A percentile compares a stretch with the other conserved stretches of the same genome.
phyloP scores from a whole-genome alignment of 768 basidiomycete genomes.

The Boletus subparvulus region DNA sequence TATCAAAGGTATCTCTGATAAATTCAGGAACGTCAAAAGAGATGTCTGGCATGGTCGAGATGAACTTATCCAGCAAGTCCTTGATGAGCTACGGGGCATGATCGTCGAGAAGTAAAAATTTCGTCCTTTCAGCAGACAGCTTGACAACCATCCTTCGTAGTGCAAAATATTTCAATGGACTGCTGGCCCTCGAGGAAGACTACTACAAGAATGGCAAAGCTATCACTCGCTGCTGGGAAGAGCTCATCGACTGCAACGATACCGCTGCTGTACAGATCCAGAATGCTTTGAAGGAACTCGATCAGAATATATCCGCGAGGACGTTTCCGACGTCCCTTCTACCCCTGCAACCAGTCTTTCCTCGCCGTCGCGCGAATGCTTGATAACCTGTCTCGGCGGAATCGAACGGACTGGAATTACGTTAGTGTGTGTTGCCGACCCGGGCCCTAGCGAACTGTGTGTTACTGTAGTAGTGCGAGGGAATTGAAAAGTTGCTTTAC shows the following conservation, averaged over 20 bases:
- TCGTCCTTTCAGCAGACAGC: neutral
- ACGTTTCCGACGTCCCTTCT: slow-evolving; percentile 50
- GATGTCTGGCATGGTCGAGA: slow-evolving; percentile 45
- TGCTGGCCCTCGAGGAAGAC: slow-evolving; percentile 56
- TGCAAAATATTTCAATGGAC: slow-evolving; percentile 47
- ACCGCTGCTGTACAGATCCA: slow-evolving; percentile 37
- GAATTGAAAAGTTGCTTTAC: neutral
- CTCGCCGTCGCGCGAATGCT: slow-evolving; percentile 3
- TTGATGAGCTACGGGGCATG: slow-evolving; percentile 46
- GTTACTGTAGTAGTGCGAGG: neutral
- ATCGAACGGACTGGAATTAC: neutral
- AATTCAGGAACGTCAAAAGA: slow-evolving; percentile 47
- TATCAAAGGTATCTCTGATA: slow-evolving; percentile 43
- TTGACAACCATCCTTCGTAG: slow-evolving; percentile 32
- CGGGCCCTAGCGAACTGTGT: neutral
- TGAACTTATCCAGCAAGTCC: slow-evolving; percentile 47
- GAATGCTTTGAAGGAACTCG: slow-evolving; percentile 46
- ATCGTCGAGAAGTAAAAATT: slow-evolving; percentile 27
- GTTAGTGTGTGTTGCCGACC: neutral
- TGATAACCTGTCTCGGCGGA: neutral
- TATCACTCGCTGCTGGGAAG: slow-evolving; percentile 42
- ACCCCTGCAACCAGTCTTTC: slow-evolving; percentile 25
- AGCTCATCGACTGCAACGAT: slow-evolving; percentile 41
- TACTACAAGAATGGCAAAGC: slow-evolving; percentile 46
- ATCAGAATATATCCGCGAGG: slow-evolving; percentile 47